These are phyloP conservation scores for Jackrogersella multiformis DNA, from an alignment of 495 filamentous ascomycete species.

Conservation along the genomic window DNA sequence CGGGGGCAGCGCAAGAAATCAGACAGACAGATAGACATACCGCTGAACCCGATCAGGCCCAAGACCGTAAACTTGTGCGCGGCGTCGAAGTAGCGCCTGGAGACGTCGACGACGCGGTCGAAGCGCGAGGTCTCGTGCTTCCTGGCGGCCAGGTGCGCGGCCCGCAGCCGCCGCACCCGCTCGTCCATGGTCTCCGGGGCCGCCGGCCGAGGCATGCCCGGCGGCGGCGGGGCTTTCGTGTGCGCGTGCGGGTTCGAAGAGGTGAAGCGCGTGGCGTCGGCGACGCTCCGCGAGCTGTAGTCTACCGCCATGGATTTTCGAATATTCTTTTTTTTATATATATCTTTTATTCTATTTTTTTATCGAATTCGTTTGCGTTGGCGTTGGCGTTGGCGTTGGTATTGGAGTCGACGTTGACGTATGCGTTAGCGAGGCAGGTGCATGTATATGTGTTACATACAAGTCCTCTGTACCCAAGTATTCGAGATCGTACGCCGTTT, in stretches of 20 bases:
- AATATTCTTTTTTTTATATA: background rate
- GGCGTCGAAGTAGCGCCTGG: constrained; percentile 79
- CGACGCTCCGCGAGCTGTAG: constrained; percentile 82
- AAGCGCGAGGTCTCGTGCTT: constrained; percentile 69
- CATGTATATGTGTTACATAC: no score
- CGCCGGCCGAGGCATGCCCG: constrained; percentile 46
- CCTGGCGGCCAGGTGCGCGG: constrained; percentile 76
- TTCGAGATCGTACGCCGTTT: background rate
- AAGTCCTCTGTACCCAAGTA: no score
- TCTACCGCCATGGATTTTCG: constrained; percentile 20
- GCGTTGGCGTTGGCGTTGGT: background rate
- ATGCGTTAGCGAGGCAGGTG: no score
- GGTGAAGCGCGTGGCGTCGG: constrained; percentile 95
- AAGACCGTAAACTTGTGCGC: constrained; percentile 82
- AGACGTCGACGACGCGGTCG: constrained; percentile 73
- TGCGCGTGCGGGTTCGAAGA: constrained; percentile 89
- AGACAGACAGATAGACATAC: constrained; percentile 57
- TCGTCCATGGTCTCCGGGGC: constrained; percentile 82
- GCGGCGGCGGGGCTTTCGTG: constrained; percentile 63
- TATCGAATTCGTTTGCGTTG: background rate
- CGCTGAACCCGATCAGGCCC: constrained; percentile 78
- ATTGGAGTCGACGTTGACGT: no score
- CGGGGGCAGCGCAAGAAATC: background rate
- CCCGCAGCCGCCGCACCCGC: constrained; percentile 86
- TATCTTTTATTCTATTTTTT: background rate